phyloP scores from a whole-genome alignment of 768 basidiomycete genomes.

The Gloeostereum incarnatum region DNA sequence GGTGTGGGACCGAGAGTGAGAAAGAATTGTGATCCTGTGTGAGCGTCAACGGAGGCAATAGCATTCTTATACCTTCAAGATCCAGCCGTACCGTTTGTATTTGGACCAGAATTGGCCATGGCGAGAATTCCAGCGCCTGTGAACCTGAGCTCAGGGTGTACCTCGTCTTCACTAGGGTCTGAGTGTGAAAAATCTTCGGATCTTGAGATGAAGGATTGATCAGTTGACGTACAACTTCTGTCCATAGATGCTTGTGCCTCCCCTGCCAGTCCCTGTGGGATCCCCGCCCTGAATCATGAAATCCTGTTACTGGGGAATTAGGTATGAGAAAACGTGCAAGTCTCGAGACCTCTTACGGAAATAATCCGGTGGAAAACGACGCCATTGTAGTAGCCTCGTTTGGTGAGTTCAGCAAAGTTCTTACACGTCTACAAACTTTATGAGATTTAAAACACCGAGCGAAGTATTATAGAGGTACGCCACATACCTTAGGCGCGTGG shows the following conservation, averaged over 20 bases:
- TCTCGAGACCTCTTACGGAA: slow-evolving; percentile 25
- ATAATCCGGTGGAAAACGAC: slow-evolving; percentile 90
- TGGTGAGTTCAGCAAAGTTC: slow-evolving; percentile 90
- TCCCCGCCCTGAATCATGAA: slow-evolving; percentile 98
- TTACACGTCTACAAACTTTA: slow-evolving; percentile 17
- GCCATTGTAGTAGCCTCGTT: slow-evolving; percentile 87
- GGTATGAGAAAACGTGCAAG: background rate
- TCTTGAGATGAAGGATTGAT: background rate
- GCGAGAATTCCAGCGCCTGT: slow-evolving; percentile 95
- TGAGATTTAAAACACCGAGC: slow-evolving; percentile 7
- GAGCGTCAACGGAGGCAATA: slow-evolving; percentile 15
- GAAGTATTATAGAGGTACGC: background rate
- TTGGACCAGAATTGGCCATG: slow-evolving; percentile 97
- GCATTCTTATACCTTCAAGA: no score
- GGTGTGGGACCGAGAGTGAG: slow-evolving; percentile 79
- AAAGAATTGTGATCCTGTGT: slow-evolving; percentile 89
- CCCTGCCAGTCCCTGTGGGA: slow-evolving; percentile 83
- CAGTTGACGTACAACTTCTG: slow-evolving; percentile 71
- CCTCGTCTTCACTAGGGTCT: slow-evolving; percentile 69
- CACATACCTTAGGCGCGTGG: slow-evolving; percentile 67
- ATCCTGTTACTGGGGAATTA: slow-evolving; percentile 57
- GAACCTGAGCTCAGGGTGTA: slow-evolving; percentile 85
- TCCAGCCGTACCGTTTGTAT: slow-evolving; percentile 64
- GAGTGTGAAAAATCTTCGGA: slow-evolving; percentile 5
- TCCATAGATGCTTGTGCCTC: slow-evolving; percentile 84